Base-by-base conservation (phyloP, 108 stramenopile genomes). In the Nitzschia palea region DNA sequence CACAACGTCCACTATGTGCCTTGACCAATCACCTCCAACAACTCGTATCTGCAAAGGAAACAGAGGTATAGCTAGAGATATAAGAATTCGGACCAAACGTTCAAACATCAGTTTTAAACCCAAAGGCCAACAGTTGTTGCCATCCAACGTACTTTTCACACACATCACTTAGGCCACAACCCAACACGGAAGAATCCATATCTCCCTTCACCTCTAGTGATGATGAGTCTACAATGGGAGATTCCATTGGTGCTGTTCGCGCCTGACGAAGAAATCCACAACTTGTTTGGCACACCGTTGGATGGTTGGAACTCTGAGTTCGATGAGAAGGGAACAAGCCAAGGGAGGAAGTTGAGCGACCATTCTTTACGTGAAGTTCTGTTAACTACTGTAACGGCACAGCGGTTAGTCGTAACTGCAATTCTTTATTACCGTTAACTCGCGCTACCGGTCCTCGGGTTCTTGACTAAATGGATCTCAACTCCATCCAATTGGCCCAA, bases 1-100 rank as follows among this genome's bases (percentile, higher is more conserved):
- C 2, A 73, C 72, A 0, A 55, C 55, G 9, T 64, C 72, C 65
- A 73, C n/a, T n/a, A 73, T 17, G 54, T 63, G 15, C 72, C 72
- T 56, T 34, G 40, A 27, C 72, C 72, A 43, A 73, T 37, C 12
- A 29, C 37, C 10, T 58, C 64, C 15, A 36, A 26, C 1, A 65
- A n/a, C 30, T 30, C 22, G 47, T 73, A 73, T 53, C 65, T 65
- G 14, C 40, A 42, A 14, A 42, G 14, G 14, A 42, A 12, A 42
- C 9, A 42, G 40, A 14, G 40, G 40, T 42, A n/a, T n/a, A n/a
- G n/a, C n/a, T n/a, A n/a, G 12, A 42, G 12, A 42, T 42, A 42
- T 42, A 14, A 42, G 40, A 12, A 12, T 42, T 14, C 9, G 40
- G 40, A 42, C 12, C 40, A 14, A 42, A 42, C n/a, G n/a, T n/a